phyloP scores from a whole-genome alignment of 306 rosid species.

The Fragaria iinumae region DNA sequence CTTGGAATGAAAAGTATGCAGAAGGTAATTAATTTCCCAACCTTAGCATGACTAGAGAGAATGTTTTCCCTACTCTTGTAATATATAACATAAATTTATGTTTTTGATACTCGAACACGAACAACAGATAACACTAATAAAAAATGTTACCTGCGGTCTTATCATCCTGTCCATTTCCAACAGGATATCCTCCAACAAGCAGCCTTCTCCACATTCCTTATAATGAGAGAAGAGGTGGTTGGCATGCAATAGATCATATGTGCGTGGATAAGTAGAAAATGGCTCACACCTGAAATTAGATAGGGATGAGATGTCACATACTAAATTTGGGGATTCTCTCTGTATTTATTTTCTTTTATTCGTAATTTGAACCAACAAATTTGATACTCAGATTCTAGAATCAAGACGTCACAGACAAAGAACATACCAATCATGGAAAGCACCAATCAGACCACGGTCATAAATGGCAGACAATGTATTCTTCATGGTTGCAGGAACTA shows the following conservation, averaged over 20 bases:
- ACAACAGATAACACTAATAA: slow-evolving; percentile 2
- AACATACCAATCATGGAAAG: slow-evolving; percentile 87
- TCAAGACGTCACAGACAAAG: not conserved
- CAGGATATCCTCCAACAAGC: slow-evolving; percentile 79
- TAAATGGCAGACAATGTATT: slow-evolving; percentile 81
- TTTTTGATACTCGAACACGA: not conserved
- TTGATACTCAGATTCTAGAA: not conserved
- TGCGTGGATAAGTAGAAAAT: slow-evolving; percentile 89
- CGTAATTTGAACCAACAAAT: not conserved
- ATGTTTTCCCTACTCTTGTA: not conserved
- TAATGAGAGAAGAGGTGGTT: slow-evolving; percentile 71
- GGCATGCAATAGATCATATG: slow-evolving; percentile 85
- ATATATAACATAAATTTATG: not conserved
- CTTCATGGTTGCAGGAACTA: slow-evolving; percentile 71
- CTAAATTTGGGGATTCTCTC: not conserved
- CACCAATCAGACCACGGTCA: slow-evolving; percentile 74
- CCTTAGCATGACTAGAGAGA: not conserved
- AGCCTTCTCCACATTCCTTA: slow-evolving; percentile 51
- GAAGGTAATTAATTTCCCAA: slow-evolving; percentile 2
- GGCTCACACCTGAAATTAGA: slow-evolving; percentile 74
- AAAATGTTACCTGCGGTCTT: slow-evolving; percentile 69
- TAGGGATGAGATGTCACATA: slow-evolving; percentile 26
- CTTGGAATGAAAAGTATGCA: not conserved
- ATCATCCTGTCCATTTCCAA: slow-evolving; percentile 89
- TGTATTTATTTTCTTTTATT: not conserved